A percentile compares a stretch with the other conserved stretches of the same genome.
These are phyloP conservation scores for Candida montana DNA, from an alignment of 805 yeast genomes.

Conservation along the genomic window DNA sequence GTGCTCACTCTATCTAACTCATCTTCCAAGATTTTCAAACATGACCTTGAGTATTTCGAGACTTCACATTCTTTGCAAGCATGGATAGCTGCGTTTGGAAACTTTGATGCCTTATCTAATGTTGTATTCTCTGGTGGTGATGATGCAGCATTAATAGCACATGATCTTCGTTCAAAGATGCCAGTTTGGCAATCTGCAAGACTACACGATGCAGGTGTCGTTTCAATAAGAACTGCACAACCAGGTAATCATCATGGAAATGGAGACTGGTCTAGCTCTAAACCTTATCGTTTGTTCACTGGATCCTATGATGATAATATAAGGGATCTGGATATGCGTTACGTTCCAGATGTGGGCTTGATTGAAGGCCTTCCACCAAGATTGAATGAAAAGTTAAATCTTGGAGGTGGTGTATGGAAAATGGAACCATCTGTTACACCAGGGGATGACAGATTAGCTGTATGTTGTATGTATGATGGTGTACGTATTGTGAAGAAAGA, in stretches of 20 bases:
- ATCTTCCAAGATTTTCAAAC: conserved; percentile 18
- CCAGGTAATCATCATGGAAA: conserved; percentile 30
- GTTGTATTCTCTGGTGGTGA: conserved; percentile 88
- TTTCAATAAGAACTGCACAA: conserved; percentile 61
- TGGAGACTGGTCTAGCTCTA: conserved; percentile 37
- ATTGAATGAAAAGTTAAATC: conserved; percentile 36
- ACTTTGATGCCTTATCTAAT: conserved; percentile 42
- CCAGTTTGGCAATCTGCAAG: conserved; percentile 37
- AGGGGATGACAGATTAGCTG: conserved; percentile 46
- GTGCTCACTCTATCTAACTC: conserved; percentile 26
- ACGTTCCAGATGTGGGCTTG: conserved; percentile 36
- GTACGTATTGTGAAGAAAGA: conserved; percentile 58
- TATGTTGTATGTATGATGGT: conserved; percentile 96
- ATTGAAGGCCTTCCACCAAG: conserved; percentile 49
- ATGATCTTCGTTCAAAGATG: conserved; percentile 46
- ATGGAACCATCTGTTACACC: conserved; percentile 54
- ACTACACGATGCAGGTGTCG: conserved; percentile 88
- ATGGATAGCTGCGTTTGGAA: conserved; percentile 81
- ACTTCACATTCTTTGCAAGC: conserved; percentile 68
- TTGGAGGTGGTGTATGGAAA: conserved; percentile 97
- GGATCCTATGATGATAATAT: conserved; percentile 90
- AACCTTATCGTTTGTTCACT: conserved; percentile 59
- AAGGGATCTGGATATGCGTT: conserved; percentile 63
- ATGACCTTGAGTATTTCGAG: conserved; percentile 13
- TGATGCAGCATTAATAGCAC: conserved; percentile 70